phyloP scores from a whole-genome alignment of 2,329 filamentous ascomycete species.

The Calonectria ilicicola region DNA sequence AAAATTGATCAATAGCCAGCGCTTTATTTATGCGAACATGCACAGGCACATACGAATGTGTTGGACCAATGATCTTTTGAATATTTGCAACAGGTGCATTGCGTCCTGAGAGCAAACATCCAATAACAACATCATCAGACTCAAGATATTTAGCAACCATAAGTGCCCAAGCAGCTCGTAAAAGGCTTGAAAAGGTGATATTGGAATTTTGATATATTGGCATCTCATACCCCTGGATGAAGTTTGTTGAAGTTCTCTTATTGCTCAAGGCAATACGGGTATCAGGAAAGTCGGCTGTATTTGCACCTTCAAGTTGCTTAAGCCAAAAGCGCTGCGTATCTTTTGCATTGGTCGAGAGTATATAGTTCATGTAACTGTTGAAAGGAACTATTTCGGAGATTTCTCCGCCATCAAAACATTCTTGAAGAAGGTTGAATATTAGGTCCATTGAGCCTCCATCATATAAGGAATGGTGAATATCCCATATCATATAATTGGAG shows the following conservation, averaged over 20 bases:
- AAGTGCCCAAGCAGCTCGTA: background rate
- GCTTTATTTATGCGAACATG: background rate
- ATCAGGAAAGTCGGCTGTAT: background rate
- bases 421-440: background rate
- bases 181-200: background rate
- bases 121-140: background rate
- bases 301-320: background rate
- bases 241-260: background rate
- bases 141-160: background rate
- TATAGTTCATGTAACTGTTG: background rate
- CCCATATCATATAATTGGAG: background rate
- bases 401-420: background rate
- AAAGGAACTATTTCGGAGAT: background rate
- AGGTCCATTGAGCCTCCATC: background rate
- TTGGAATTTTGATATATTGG: background rate
- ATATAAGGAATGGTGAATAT: background rate
- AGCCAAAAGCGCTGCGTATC: background rate
- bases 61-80: constrained; percentile 1
- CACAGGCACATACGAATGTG: background rate
- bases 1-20: background rate
- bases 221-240: background rate
- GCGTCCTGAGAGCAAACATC: background rate
- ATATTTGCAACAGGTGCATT: constrained; percentile 7
- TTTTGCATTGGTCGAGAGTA: background rate
- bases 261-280: background rate